These are phyloP conservation scores for Nannizziopsis arthrosporioides DNA, from an alignment of 2,329 filamentous ascomycete species.

Conservation along the genomic window DNA sequence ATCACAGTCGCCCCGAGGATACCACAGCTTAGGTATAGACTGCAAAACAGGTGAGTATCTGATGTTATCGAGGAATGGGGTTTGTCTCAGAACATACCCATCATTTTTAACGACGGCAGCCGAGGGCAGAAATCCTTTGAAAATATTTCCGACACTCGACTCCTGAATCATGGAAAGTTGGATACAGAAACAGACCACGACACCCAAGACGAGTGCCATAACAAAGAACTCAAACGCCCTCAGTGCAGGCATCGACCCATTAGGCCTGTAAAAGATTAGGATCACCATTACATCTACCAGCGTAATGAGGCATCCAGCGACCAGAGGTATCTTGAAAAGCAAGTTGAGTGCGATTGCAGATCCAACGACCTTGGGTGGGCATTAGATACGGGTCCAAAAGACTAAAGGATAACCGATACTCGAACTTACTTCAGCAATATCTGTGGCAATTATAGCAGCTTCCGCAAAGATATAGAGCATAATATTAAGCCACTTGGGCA, in stretches of 20 bases:
- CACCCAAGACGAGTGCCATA: slow-evolving; percentile 42
- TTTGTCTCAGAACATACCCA: slow-evolving; percentile 30
- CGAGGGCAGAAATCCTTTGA: slow-evolving; percentile 45
- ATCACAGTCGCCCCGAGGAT: slow-evolving; percentile 46
- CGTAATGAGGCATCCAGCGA: slow-evolving; percentile 47
- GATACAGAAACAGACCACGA: slow-evolving; percentile 47
- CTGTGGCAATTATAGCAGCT: slow-evolving; percentile 57
- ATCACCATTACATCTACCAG: slow-evolving; percentile 46
- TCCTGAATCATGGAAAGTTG: slow-evolving; percentile 43
- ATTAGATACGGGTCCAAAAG: neutral
- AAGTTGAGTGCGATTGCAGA: slow-evolving; percentile 47
- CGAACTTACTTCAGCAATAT: slow-evolving; percentile 51
- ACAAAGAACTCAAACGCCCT: slow-evolving; percentile 46
- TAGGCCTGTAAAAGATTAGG: slow-evolving; percentile 44
- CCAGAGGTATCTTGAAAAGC: slow-evolving; percentile 42
- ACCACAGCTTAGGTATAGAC: slow-evolving; percentile 44
- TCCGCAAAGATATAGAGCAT: slow-evolving; percentile 53
- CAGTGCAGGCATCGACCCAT: slow-evolving; percentile 41
- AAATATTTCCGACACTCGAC: slow-evolving; percentile 42
- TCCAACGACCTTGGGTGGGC: slow-evolving; percentile 39
- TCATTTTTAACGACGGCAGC: slow-evolving; percentile 41
- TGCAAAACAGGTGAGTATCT: slow-evolving; percentile 15
- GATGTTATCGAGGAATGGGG: slow-evolving; percentile 8
- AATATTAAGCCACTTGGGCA: slow-evolving; percentile 55
- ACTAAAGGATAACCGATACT: neutral